Conservation (phyloP, 306 rosid species). For the Morella rubra region DNA sequence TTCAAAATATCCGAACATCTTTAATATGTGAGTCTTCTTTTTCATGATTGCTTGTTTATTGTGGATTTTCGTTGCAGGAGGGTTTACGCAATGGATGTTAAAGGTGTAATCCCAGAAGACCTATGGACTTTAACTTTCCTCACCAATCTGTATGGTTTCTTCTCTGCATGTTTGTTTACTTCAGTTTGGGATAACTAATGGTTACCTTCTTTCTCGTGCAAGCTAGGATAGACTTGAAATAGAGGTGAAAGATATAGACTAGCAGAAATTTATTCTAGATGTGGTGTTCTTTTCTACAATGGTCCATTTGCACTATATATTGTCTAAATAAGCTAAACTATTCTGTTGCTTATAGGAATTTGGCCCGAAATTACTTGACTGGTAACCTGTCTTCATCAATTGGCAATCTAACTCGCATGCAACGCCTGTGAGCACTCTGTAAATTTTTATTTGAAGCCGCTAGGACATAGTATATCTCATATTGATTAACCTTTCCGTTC, state of each 20-base stretch:
- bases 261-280: not conserved
- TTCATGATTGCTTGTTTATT: not conserved
- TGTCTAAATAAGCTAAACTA: conserved; percentile 5
- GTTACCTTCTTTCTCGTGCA: not conserved
- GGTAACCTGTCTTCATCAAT: conserved; percentile 66
- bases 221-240: not conserved
- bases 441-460: not conserved
- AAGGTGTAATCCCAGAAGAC: not conserved
- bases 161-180: not conserved
- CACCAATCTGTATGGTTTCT: conserved; percentile 30
- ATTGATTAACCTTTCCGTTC: not conserved
- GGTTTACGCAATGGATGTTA: not conserved
- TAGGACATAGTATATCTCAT: not conserved
- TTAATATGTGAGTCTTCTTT: not conserved
- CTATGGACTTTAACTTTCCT: conserved; percentile 1
- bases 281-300: not conserved
- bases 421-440: conserved; percentile 53
- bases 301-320: not conserved
- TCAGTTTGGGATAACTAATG: not conserved
- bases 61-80: not conserved
- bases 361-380: conserved; percentile 60
- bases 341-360: conserved; percentile 41
- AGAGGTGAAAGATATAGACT: not conserved
- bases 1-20: not conserved
- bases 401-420: conserved; percentile 66